These are phyloP conservation scores for Hypoxylon cercidicola DNA, from an alignment of 495 filamentous ascomycete genomes.

Conservation along the genomic window DNA sequence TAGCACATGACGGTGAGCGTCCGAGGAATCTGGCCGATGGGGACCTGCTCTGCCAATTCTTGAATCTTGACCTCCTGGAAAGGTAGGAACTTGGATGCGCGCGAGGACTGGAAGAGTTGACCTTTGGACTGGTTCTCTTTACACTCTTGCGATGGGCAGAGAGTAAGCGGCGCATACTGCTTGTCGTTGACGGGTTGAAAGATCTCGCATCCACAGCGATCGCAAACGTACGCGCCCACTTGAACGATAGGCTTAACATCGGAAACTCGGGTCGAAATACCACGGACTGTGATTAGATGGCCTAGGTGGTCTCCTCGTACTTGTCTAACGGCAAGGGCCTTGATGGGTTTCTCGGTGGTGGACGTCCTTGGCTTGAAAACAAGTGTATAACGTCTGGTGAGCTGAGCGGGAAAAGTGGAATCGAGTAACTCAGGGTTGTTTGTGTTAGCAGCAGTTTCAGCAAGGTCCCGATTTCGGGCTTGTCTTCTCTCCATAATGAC, in stretches of 20 bases:
- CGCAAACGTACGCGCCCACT: constrained; percentile 97
- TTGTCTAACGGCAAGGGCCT: constrained; percentile 92
- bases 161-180: constrained; percentile 84
- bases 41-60: constrained; percentile 97
- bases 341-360: constrained; percentile 74
- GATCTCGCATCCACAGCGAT: constrained; percentile 94
- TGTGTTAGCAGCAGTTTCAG: constrained; percentile 72
- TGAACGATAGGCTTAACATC: constrained; percentile 98
- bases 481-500: constrained; percentile 93
- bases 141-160: constrained; percentile 90
- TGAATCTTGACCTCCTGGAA: constrained; percentile 99
- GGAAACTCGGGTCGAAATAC: constrained; percentile 93
- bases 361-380: constrained; percentile 91
- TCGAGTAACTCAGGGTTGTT: constrained; percentile 66
- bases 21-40: constrained; percentile 95
- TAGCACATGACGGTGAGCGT: constrained; percentile 90
- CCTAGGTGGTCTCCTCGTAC: constrained; percentile 93
- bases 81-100: constrained; percentile 94
- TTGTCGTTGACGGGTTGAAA: constrained; percentile 96
- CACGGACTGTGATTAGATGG: constrained; percentile 90
- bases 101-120: constrained; percentile 89
- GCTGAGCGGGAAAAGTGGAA: constrained; percentile 84
- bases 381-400: constrained; percentile 93
- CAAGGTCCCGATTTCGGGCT: constrained; percentile 81
- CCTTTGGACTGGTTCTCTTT: constrained; percentile 90